These are phyloP conservation scores for Didymella pinodella DNA, from an alignment of 2,329 filamentous ascomycete species.

Conservation along the genomic window DNA sequence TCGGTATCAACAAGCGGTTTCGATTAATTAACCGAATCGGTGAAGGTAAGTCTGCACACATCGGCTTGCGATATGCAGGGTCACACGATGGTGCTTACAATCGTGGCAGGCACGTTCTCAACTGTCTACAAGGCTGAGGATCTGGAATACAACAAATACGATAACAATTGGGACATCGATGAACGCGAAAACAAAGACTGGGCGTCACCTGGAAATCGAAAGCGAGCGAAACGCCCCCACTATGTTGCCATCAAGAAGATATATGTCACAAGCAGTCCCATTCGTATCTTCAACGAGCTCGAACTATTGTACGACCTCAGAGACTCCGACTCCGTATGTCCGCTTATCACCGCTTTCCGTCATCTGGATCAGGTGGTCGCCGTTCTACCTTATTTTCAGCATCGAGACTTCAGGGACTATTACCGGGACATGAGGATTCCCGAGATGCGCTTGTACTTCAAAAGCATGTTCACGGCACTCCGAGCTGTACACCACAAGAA, in stretches of 20 bases:
- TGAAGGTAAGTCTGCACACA: slow-evolving; percentile 69
- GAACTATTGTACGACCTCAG: slow-evolving; percentile 89
- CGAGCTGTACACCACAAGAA: slow-evolving; percentile 80
- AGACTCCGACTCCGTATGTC: slow-evolving; percentile 84
- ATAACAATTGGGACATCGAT: slow-evolving; percentile 85
- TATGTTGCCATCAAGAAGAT: slow-evolving; percentile 99
- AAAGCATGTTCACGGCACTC: slow-evolving; percentile 85
- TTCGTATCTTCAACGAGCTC: slow-evolving; percentile 93
- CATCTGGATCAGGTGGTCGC: slow-evolving; percentile 94
- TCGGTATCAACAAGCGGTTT: slow-evolving; percentile 82
- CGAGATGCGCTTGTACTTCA: slow-evolving; percentile 90
- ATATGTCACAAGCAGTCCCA: slow-evolving; percentile 94
- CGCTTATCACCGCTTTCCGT: slow-evolving; percentile 96
- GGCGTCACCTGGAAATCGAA: slow-evolving; percentile 71
- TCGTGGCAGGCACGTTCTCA: slow-evolving; percentile 82
- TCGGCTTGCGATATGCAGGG: slow-evolving; percentile 41
- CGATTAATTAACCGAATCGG: slow-evolving; percentile 95
- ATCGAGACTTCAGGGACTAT: slow-evolving; percentile 93
- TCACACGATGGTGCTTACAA: slow-evolving; percentile 36
- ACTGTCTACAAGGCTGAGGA: slow-evolving; percentile 99
- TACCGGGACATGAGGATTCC: slow-evolving; percentile 87
- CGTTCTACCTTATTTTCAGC: slow-evolving; percentile 92
- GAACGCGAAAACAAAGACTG: slow-evolving; percentile 71
- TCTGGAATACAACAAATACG: slow-evolving; percentile 79
- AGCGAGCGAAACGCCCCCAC: slow-evolving; percentile 63